Percentiles rank a stretch among this genome's conserved stretches.
Conservation (phyloP, 1,139 yeast genomes). For the Pichia sp. region DNA sequence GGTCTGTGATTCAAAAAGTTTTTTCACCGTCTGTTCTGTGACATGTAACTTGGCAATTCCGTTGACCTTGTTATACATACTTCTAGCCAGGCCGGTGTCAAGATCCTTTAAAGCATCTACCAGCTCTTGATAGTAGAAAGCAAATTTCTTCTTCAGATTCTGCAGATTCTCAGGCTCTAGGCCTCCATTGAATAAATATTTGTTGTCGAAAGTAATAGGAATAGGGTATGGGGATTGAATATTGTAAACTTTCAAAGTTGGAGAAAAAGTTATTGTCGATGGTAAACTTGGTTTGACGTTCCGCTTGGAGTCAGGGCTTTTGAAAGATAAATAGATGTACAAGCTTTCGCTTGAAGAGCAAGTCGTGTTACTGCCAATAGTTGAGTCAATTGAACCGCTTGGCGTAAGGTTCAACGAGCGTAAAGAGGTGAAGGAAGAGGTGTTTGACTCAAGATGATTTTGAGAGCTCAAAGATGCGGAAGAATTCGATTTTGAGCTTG, state of each 20-base stretch:
- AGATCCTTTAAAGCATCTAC: constrained; percentile 10
- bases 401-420: constrained; percentile 4
- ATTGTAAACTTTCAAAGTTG: constrained; percentile 20
- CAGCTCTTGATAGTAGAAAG: constrained; percentile 14
- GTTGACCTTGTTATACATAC: constrained; percentile 16
- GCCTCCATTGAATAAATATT: constrained; percentile 18
- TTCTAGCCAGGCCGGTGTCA: constrained; percentile 12
- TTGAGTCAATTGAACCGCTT: constrained; percentile 7
- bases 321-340: constrained; percentile 15
- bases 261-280: constrained; percentile 13
- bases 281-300: constrained; percentile 19
- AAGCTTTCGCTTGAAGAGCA: background rate
- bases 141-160: constrained; percentile 16
- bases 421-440: background rate
- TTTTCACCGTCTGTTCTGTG: constrained; percentile 9
- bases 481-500: constrained; percentile 1
- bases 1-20: constrained; percentile 16
- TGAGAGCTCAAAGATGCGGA: background rate
- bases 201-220: constrained; percentile 25
- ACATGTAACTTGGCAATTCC: constrained; percentile 10
- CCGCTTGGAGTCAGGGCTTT: background rate
- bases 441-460: background rate
- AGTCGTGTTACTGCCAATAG: background rate
- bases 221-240: constrained; percentile 22
- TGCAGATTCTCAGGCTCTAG: constrained; percentile 8